Evolutionary conservation across 306 rosid species (phyloP), one percentile per base, ranked within the genome.

Genomic region (Trifolium fragiferum): DNA sequence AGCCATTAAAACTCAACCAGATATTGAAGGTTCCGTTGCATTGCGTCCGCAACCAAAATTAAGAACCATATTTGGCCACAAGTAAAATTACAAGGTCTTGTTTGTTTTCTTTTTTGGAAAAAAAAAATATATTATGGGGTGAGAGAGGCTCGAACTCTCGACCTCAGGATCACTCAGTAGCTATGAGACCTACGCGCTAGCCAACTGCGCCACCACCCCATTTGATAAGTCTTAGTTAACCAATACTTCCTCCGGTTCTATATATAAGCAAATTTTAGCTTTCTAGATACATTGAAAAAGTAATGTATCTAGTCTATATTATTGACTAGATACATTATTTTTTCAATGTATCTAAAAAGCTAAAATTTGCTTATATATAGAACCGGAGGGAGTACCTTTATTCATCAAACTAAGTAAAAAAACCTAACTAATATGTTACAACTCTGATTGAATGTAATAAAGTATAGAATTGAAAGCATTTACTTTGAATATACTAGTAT

Each of bases 131-230:
- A 6, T 5, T 6, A 7, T 80, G 90, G 91, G 87, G 87, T 78
- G 86, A 82, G 87, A 87, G 89, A 84, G 87, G 91, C 81, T 87
- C 89, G 86, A 82, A 47, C 80, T 66, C 78, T 58, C 68, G 70
- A 73, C 87, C 87, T 84, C 87, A 84, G 82, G 84, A 84, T 84
- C 0, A 62, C 87, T 84, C 87, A 55, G 64, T 60, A 44, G 84
- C 87, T 84, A 80, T 84, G 87, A 84, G 84, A 84, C 87, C 87
- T 84, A 80, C 84, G 82, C 84, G 84, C 87, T 77, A 84, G 82
- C 87, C 87, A 80, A 84, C 87, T 84, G 87, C 87, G 82, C 87
- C 84, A 80, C 87, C 87, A 84, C 87, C 87, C 84, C 84, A 0
- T 14, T 30, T 30, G 33, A 0, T 30, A 30, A 46, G 14, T 12